Base-by-base conservation (phyloP, 441 rosid genomes). In the Lepidium campestre region DNA sequence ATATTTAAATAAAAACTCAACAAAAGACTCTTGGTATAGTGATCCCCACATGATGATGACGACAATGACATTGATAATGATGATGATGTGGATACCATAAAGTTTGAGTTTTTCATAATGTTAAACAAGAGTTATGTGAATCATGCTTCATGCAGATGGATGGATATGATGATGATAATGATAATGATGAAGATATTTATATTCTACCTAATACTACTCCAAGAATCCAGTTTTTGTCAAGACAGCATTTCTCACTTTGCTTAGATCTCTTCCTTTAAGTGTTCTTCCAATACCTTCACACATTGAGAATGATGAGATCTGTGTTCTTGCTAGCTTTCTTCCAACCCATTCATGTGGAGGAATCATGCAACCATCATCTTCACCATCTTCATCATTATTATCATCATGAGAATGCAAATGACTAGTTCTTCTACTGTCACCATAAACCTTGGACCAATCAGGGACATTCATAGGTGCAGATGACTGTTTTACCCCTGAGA, bases 301-400 rank as follows among this genome's bases (percentile, higher is more conserved):
- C 41, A 94, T 88, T 1, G 99, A 94, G 71, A 83, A 88, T 0
- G 99, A 88, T 37, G 99, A 88, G 74, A 94, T 84, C 67, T 80
- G 91, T 31, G 78, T 86, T 77, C 90, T 86, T 32, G 92, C 87
- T 27, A 86, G 82, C 86, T 82, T 91, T 78, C 77, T 89, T 25
- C 96, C 97, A 57, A 89, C 71, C 97, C 92, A 94, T 78, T 91
- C 99, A 72, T 94, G 99, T 50, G 99, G 99, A 55, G 99, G 98
- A 12, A 94, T 80, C 74, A 80, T 77, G n/a, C 66, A 86, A 29
- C 73, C 90, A 20, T 78, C 86, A 37, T 71, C 83, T 8, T 71
- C 81, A 3, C 57, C 78, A 0, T 72, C 76, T 0, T 60, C 75
- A 0, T 60, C 75, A 0, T 65, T 39, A 0, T 67, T 80, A 4